phyloP scores from a whole-genome alignment of 2,329 filamentous ascomycete species.

The Xylariales sp. region DNA sequence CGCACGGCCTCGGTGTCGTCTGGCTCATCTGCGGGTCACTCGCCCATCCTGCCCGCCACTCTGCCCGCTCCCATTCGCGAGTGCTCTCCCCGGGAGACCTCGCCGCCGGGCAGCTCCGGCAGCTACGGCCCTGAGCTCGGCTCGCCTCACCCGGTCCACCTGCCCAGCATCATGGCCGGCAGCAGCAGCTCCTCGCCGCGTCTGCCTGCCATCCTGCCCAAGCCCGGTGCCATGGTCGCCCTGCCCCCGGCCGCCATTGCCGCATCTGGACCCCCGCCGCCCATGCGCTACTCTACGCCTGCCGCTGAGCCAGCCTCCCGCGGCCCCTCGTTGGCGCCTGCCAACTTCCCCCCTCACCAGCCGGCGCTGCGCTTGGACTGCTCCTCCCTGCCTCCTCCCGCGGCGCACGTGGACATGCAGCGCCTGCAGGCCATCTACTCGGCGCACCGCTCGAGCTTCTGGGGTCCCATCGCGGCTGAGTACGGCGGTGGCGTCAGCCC shows the following conservation, averaged over 20 bases:
- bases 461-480: constrained; percentile 66
- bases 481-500: constrained; percentile 63
- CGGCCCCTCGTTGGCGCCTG: constrained; percentile 41
- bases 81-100: constrained; percentile 41
- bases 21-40: constrained; percentile 52
- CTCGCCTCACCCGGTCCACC: constrained; percentile 42
- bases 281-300: constrained; percentile 35
- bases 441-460: constrained; percentile 66
- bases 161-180: constrained; percentile 49
- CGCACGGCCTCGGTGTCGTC: constrained; percentile 68
- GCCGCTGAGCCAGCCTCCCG: constrained; percentile 35
- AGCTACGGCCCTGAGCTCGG: constrained; percentile 41
- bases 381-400: constrained; percentile 35
- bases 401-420: constrained; percentile 52
- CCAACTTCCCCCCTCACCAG: constrained; percentile 34
- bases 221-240: constrained; percentile 53
- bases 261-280: no score
- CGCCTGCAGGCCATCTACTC: constrained; percentile 69
- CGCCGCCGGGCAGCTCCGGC: constrained; percentile 40
- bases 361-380: constrained; percentile 58
- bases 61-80: constrained; percentile 48
- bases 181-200: constrained; percentile 40
- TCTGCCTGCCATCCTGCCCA: constrained; percentile 61
- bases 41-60: constrained; percentile 43
- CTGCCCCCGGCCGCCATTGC: constrained; percentile 31